Evolutionary conservation across 331 rosid species (phyloP), one percentile per base, ranked within the genome.

Genomic region (Ulmus americana): DNA sequence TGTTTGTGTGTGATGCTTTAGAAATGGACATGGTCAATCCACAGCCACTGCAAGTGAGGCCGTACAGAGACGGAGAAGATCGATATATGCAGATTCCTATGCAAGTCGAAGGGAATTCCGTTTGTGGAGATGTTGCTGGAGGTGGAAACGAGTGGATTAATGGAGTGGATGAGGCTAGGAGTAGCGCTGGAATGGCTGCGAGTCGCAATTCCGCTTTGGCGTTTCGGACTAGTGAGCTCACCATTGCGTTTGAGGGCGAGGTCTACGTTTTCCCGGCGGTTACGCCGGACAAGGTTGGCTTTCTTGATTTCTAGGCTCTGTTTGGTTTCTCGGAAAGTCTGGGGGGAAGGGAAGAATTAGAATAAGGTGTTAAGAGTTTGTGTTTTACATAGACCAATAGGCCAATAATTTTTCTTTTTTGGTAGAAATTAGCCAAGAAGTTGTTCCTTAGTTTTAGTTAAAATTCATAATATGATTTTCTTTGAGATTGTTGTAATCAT

Each of bases 211-310:
- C 75, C 48, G 47, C 22, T 66, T 6, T 42, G 52, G 65, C 55
- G 44, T 5, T 82, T 69, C 78, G 85, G 50, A 62, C 86, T 49
- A 82, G 87, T 65, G 95, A 86, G 79, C 95, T 86, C 77, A 76
- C 95, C 69, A 54, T 86, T 69, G 70, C 95, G 9, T 86, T 86
- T 64, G 83, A 86, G 64, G 95, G 95, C 70, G 86, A 86, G 71
- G 90, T 86, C 47, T 84, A 81, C 70, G 95, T 86, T 74, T 86
- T 86, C 76, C 90, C 95, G 0, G 81, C 86, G 0, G 86, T 86
- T 54, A 86, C 95, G 1, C 88, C 95, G 0, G 75, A 84, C 64
- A 84, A 86, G 90, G 95, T 86, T 50, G 15, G 38, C 45, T 10
- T 18, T 16, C 5, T 38, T 9, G 41, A 5, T 45, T 16, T 8